A percentile compares a stretch with the other conserved stretches of the same genome.
These are phyloP conservation scores for Trichoderma pleuroti DNA, from an alignment of 2,329 filamentous ascomycete species.

Conservation along the genomic window DNA sequence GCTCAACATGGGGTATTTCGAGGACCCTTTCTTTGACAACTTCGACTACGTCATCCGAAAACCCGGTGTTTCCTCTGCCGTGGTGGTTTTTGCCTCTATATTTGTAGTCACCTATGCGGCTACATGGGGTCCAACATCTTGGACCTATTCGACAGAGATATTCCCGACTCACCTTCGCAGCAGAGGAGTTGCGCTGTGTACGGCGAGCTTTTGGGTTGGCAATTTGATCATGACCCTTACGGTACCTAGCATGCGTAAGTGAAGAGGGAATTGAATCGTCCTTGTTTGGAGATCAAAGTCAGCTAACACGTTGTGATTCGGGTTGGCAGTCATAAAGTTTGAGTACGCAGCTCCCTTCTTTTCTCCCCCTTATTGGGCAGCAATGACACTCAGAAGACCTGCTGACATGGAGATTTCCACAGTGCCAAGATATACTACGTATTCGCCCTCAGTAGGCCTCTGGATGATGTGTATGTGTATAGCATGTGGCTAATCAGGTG, in stretches of 20 bases:
- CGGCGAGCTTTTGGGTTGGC: slow-evolving; percentile 36
- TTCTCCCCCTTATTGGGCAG: not conserved
- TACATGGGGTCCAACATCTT: slow-evolving; percentile 43
- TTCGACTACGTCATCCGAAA: slow-evolving; percentile 55
- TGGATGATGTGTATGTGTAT: not conserved
- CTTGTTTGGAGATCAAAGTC: not conserved
- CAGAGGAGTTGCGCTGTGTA: slow-evolving; percentile 44
- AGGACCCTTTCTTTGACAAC: not conserved
- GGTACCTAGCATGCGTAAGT: slow-evolving; percentile 47
- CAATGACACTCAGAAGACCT: not conserved
- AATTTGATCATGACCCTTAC: slow-evolving; percentile 34
- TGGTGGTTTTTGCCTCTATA: slow-evolving; percentile 61
- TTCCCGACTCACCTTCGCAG: slow-evolving; percentile 41
- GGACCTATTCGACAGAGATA: slow-evolving; percentile 49
- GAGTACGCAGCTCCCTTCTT: not conserved
- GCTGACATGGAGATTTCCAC: not conserved
- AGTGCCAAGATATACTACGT: slow-evolving; percentile 65
- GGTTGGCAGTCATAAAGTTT: not conserved
- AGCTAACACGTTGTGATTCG: not conserved
- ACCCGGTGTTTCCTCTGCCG: slow-evolving; percentile 55
- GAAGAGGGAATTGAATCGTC: not conserved
- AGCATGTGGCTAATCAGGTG: not conserved
- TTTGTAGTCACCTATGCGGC: slow-evolving; percentile 49
- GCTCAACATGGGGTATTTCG: not conserved
- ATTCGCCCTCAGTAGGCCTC: slow-evolving; percentile 56